These are phyloP conservation scores for Serendipita vermifera DNA, from an alignment of 768 basidiomycete genomes.

Conservation along the genomic window DNA sequence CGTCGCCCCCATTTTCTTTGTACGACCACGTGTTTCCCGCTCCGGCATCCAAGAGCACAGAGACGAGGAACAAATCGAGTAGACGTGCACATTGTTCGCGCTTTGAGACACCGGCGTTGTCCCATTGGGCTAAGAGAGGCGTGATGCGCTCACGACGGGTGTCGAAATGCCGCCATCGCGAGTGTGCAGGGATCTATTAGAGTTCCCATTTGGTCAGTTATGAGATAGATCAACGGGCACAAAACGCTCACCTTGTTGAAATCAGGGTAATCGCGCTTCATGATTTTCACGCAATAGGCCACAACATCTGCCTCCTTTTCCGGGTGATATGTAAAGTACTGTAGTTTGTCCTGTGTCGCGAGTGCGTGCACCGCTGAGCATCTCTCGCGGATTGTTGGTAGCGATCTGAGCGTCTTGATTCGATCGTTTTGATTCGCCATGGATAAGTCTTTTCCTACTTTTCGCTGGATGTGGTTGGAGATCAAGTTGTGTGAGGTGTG, in stretches of 20 bases:
- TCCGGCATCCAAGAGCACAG: slow-evolving; percentile 89
- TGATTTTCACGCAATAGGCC: slow-evolving; percentile 61
- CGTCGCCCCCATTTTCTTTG: slow-evolving; percentile 36
- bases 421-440: no score
- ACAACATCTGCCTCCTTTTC: slow-evolving; percentile 58
- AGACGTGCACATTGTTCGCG: slow-evolving; percentile 52
- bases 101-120: slow-evolving; percentile 19
- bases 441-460: no score
- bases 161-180: slow-evolving; percentile 83
- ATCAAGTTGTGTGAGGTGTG: no score
- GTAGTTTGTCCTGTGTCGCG: slow-evolving; percentile 56
- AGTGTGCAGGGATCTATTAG: slow-evolving; percentile 67
- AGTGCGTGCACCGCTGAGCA: slow-evolving; percentile 68
- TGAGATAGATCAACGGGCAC: not conserved
- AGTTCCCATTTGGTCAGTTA: not conserved
- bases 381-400: slow-evolving; percentile 81
- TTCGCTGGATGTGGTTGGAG: no score
- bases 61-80: slow-evolving; percentile 80
- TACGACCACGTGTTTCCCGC: slow-evolving; percentile 78
- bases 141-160: slow-evolving; percentile 49
- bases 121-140: slow-evolving; percentile 48
- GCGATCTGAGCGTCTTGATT: slow-evolving; percentile 43
- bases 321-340: slow-evolving; percentile 79
- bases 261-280: slow-evolving; percentile 41
- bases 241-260: not conserved